These are phyloP conservation scores for Hevea brasiliensis DNA, from an alignment of 345 rosid species.

Conservation along the genomic window DNA sequence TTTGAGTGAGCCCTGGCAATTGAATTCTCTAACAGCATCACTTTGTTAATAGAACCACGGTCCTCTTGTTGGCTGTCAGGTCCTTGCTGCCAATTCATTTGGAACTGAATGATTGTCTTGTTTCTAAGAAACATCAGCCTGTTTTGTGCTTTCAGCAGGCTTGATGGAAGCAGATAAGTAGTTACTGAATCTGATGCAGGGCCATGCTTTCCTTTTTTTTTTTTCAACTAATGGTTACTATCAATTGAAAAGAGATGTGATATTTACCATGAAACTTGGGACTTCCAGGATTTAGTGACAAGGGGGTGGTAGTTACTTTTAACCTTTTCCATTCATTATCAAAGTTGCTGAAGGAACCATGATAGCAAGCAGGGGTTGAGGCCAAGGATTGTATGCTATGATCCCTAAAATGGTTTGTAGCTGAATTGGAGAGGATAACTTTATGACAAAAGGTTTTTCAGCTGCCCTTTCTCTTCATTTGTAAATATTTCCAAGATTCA, in stretches of 20 bases:
- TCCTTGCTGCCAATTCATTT: not conserved
- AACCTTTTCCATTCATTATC: too few relatives aligned
- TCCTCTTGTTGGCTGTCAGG: not conserved
- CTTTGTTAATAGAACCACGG: not conserved
- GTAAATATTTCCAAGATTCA: too few relatives aligned
- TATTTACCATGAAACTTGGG: not conserved
- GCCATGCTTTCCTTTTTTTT: not conserved
- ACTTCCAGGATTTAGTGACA: too few relatives aligned
- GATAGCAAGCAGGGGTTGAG: too few relatives aligned
- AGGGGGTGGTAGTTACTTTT: too few relatives aligned
- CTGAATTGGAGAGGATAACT: too few relatives aligned
- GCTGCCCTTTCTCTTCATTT: too few relatives aligned
- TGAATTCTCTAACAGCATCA: not conserved
- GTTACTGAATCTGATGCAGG: conserved; percentile 1
- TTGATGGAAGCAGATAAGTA: conserved; percentile 2
- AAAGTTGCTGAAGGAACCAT: too few relatives aligned
- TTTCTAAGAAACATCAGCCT: not conserved
- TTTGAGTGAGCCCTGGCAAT: not conserved
- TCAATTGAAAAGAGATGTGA: not conserved
- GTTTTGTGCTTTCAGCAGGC: not conserved
- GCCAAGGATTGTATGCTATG: too few relatives aligned
- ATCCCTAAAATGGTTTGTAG: too few relatives aligned
- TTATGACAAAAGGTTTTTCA: too few relatives aligned
- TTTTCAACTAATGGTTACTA: not conserved
- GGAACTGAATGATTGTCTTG: not conserved